Percentiles rank a stretch among this genome's conserved stretches.
These are phyloP conservation scores for Suhomyces anneliseae DNA, from an alignment of 1,139 yeast genomes.

Conservation along the genomic window DNA sequence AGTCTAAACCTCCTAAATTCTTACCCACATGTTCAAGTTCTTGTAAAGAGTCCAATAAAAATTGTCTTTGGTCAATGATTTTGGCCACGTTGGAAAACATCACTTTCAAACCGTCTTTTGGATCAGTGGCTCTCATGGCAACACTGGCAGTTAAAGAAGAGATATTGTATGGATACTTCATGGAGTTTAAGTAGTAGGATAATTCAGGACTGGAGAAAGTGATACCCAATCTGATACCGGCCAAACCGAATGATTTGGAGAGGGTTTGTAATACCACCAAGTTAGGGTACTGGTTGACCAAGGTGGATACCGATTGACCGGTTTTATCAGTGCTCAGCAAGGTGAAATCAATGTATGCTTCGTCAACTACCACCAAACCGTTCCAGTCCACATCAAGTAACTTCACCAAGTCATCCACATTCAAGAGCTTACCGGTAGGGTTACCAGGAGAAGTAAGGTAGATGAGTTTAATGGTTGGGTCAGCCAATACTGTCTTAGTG, in stretches of 20 bases:
- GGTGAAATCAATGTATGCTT: constrained; percentile 91
- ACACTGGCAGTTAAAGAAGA: constrained; percentile 77
- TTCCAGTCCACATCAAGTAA: constrained; percentile 63
- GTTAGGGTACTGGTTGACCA: constrained; percentile 80
- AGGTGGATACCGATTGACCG: constrained; percentile 68
- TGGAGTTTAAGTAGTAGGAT: constrained; percentile 70
- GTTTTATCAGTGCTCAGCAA: constrained; percentile 10
- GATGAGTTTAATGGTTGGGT: constrained; percentile 64
- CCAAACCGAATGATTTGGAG: constrained; percentile 93
- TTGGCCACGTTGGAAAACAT: constrained; percentile 58
- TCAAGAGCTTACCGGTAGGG: constrained; percentile 78
- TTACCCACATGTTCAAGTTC: constrained; percentile 63
- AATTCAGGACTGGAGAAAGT: constrained; percentile 65
- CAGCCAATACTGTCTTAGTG: constrained; percentile 49
- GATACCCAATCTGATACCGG: constrained; percentile 88
- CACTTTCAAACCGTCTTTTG: constrained; percentile 48
- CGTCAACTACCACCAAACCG: constrained; percentile 86
- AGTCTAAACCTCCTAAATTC: constrained; percentile 82
- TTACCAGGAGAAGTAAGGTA: constrained; percentile 98
- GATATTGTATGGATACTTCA: constrained; percentile 95
- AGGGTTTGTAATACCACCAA: constrained; percentile 87
- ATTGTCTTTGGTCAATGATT: constrained; percentile 55
- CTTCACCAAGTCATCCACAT: constrained; percentile 46
- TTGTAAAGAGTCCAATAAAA: constrained; percentile 53
- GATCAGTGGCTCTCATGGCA: constrained; percentile 70